Base-by-base conservation (phyloP, 2,329 filamentous ascomycete genomes). In the Trematosphaeria pertusa region DNA sequence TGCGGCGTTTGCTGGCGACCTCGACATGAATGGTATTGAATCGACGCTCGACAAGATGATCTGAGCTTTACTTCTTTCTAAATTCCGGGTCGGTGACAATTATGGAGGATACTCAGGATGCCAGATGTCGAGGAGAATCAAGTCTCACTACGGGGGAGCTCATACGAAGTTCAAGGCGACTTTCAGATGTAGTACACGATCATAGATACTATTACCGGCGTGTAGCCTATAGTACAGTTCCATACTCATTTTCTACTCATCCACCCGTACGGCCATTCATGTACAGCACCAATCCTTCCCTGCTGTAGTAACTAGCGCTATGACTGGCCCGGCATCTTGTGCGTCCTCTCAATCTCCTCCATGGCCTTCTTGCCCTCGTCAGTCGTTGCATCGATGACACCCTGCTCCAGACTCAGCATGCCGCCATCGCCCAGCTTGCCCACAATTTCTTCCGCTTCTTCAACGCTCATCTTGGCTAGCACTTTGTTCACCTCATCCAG, bases 331-430 rank as follows among this genome's bases (percentile, higher is more conserved):
- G 73, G 69, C 59, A 75, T 69, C 48, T 64, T 64, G 12, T 65
- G 60, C 46, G 62, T 70, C 59, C 61, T 64, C 57, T 74, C 69
- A 65, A 96, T 81, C 56, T 91, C 84, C 74, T 88, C 87, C 61
- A 93, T 79, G 66, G 86, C 86, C 69, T 86, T 83, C 77, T 87
- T 82, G 3, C 92, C 92, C 69, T 94, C 87, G 66, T 91, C 87
- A 2, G 93, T 96, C 35, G 91, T 99, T 1, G 91, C 90, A 74
- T 99, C 94, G 59, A 99, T 95, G 40, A 99, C 91, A 38, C 95
- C 87, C 66, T 96, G 87, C 70, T 97, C 91, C 39, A 99, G 72
- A 69, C 89, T 96, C 57, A 99, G 74, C 78, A 97, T 93, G 28
- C 89, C 90, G 12, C 91, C 91, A 75, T 94, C 82, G 21, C 90